phyloP scores from a whole-genome alignment of 345 rosid genomes.

The Gossypium ekmanianum region DNA sequence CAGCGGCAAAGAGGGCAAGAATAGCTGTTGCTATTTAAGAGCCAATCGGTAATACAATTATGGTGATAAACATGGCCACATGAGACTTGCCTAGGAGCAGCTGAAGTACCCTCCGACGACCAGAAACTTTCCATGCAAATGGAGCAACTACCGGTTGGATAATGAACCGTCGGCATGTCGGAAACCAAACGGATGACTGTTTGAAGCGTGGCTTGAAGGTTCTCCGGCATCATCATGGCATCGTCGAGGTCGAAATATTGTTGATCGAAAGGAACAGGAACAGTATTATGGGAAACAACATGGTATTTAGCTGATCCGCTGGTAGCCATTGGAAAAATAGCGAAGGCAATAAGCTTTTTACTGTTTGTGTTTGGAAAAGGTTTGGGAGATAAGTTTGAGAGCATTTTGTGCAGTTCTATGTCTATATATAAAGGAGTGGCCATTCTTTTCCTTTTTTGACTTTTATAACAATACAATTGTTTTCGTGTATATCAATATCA shows the following conservation, averaged over 20 bases:
- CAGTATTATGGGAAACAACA: neutral
- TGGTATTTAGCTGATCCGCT: neutral
- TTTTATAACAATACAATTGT: too few relatives aligned
- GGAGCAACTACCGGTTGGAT: neutral
- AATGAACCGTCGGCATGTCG: conserved; percentile 3
- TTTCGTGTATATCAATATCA: too few relatives aligned
- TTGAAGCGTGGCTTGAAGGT: neutral
- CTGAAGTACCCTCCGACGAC: neutral
- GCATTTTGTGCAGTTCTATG: neutral
- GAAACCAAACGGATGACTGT: neutral
- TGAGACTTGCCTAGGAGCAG: neutral
- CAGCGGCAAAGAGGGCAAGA: conserved; percentile 19
- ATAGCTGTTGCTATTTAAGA: neutral
- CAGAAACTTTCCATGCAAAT: conserved; percentile 12
- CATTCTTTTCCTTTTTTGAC: too few relatives aligned
- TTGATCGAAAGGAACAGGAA: neutral
- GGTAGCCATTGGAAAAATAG: neutral
- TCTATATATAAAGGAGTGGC: neutral
- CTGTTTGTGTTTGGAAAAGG: neutral
- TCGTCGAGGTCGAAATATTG: conserved; percentile 13
- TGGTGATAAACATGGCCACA: conserved; percentile 18
- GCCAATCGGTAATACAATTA: conserved; percentile 12
- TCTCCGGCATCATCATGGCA: conserved; percentile 7
- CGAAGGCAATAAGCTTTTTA: neutral
- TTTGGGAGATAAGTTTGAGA: neutral